A percentile compares a stretch with the other conserved stretches of the same genome.
Conservation (phyloP, 208 protist species). For the Wallacemonas sp. region DNA sequence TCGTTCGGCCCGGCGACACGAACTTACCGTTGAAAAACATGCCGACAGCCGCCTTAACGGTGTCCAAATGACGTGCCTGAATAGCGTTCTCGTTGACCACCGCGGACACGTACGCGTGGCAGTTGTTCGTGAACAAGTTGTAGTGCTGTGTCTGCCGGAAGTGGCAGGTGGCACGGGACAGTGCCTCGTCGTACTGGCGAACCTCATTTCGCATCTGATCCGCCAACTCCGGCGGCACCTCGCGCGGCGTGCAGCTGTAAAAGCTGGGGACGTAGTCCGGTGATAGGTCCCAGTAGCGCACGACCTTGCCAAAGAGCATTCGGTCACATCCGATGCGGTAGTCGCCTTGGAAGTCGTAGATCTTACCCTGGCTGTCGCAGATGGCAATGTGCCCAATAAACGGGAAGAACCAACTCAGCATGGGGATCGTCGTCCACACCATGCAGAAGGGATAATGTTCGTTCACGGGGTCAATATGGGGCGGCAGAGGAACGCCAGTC, state of each 20-base stretch:
- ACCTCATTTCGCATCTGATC: constrained; percentile 35
- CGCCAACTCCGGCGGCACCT: constrained; percentile 18
- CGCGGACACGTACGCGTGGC: constrained; percentile 76
- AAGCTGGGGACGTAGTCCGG: constrained; percentile 58
- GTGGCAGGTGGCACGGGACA: constrained; percentile 41
- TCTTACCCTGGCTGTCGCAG: constrained; percentile 77
- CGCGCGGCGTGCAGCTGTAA: constrained; percentile 24
- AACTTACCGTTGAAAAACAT: constrained; percentile 62
- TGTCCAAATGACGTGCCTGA: constrained; percentile 33
- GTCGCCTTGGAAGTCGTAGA: constrained; percentile 92
- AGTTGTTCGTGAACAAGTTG: constrained; percentile 92
- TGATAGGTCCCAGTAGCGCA: constrained; percentile 84
- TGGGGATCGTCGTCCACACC: constrained; percentile 90
- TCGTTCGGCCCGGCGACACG: constrained; percentile 30
- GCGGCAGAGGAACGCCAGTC: constrained; percentile 30
- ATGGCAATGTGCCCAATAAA: constrained; percentile 93
- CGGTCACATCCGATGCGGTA: constrained; percentile 80
- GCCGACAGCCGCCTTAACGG: constrained; percentile 40
- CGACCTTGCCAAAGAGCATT: constrained; percentile 89
- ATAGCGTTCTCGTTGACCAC: constrained; percentile 43
- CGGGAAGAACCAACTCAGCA: constrained; percentile 89
- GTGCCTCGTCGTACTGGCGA: constrained; percentile 55
- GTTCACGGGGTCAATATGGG: constrained; percentile 46
- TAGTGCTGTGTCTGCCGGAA: constrained; percentile 74
- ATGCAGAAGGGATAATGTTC: constrained; percentile 92